A percentile compares a stretch with the other conserved stretches of the same genome.
Conservation (phyloP, 129 eudicot species). For the Centella asiatica region DNA sequence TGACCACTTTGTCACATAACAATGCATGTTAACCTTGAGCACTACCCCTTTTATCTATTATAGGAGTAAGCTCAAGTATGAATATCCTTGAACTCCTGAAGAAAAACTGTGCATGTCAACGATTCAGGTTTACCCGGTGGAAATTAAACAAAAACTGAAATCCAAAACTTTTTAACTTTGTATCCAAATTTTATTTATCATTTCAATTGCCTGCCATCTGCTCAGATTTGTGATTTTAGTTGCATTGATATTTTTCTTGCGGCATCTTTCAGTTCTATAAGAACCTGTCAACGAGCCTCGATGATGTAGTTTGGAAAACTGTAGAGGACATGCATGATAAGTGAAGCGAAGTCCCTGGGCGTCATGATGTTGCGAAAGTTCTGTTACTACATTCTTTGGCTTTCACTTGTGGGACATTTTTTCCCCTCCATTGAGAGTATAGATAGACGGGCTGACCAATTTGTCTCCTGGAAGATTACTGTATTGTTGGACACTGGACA, state of each 20-base stretch:
- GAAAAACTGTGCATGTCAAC: too few species aligned
- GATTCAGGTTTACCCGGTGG: too few species aligned
- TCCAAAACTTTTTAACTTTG: not conserved
- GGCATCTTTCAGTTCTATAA: constrained; percentile 61
- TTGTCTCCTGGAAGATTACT: constrained; percentile 2
- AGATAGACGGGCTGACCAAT: constrained; percentile 9
- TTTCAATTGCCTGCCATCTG: not conserved
- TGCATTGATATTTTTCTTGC: not conserved
- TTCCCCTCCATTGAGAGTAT: constrained; percentile 9
- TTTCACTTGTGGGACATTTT: constrained; percentile 10
- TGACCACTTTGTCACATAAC: too few species aligned
- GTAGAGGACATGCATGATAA: constrained; percentile 78
- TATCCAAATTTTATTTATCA: not conserved
- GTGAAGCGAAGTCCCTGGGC: constrained; percentile 19
- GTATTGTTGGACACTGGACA: too few species aligned
- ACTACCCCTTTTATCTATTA: too few species aligned
- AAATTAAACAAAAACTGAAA: too few species aligned
- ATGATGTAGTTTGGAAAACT: constrained; percentile 92
- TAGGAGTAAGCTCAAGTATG: too few species aligned
- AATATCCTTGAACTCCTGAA: too few species aligned
- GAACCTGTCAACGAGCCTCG: constrained; percentile 70
- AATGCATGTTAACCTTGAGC: too few species aligned
- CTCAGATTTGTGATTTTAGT: not conserved
- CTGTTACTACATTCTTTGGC: constrained; percentile 1
- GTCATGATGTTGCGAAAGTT: not conserved